phyloP scores from a whole-genome alignment of 2,329 filamentous ascomycete genomes.

The Apiospora koreana region DNA sequence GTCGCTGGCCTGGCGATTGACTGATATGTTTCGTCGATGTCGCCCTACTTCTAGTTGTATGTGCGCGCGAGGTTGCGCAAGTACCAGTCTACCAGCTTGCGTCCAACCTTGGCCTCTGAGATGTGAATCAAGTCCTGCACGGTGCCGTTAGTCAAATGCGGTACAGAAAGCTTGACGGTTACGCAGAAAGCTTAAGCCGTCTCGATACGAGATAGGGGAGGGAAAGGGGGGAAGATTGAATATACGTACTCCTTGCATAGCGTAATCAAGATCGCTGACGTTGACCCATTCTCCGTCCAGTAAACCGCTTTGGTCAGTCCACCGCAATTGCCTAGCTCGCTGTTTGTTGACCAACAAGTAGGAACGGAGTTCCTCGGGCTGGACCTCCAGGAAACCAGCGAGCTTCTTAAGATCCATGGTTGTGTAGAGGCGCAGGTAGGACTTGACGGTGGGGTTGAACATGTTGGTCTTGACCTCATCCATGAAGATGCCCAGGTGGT shows the following conservation, averaged over 20 bases:
- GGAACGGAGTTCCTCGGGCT: conserved; percentile 91
- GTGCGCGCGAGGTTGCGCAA: conserved; percentile 93
- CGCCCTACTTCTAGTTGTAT: conserved; percentile 61
- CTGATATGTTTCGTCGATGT: neutral
- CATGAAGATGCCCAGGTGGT: conserved; percentile 98
- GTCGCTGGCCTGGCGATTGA: conserved; percentile 9
- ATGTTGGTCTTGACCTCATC: conserved; percentile 99
- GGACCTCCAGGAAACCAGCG: conserved; percentile 92
- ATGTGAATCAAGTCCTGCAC: conserved; percentile 91
- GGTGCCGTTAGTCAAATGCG: conserved; percentile 26
- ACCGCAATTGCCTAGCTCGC: conserved; percentile 93
- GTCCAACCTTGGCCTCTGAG: conserved; percentile 96
- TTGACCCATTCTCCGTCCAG: conserved; percentile 92
- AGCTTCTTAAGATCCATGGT: conserved; percentile 99
- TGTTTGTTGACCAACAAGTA: conserved; percentile 99
- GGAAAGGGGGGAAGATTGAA: neutral
- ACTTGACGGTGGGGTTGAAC: conserved; percentile 96
- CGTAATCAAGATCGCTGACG: conserved; percentile 95
- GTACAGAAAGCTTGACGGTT: conserved; percentile 26
- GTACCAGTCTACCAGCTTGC: conserved; percentile 98
- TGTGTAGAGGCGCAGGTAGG: conserved; percentile 97
- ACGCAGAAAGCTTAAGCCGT: conserved; percentile 19
- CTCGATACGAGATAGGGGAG: conserved; percentile 13
- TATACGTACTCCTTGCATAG: conserved; percentile 81
- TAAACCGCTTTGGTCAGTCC: conserved; percentile 85